Evolutionary conservation across 441 rosid species (phyloP).

Genomic region (Eruca vesicaria): DNA sequence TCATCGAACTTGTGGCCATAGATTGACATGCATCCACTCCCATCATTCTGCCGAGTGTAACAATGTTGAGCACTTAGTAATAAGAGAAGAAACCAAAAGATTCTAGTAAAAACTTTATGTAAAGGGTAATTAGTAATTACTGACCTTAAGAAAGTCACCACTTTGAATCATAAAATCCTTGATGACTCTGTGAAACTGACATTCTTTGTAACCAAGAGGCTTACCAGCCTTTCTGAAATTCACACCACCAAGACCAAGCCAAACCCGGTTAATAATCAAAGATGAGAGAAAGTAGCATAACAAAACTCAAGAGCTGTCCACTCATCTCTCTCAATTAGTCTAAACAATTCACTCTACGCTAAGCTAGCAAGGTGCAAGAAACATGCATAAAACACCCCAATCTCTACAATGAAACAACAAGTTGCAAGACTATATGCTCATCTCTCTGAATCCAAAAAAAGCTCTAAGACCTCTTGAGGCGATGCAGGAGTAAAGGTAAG

Average conservation of each 20-base stretch:
- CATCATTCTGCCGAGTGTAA: conserved; percentile 73
- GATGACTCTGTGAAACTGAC: conserved; percentile 91
- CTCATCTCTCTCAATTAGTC: background rate
- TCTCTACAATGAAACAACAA: background rate
- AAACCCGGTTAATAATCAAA: background rate
- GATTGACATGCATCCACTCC: conserved; percentile 87
- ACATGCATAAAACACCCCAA: background rate
- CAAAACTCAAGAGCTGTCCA: background rate
- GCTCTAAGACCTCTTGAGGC: background rate
- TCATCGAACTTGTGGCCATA: conserved; percentile 89
- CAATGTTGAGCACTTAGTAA: background rate
- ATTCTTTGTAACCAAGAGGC: conserved; percentile 91
- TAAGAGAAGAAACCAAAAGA: conserved; percentile 2
- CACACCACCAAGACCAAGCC: background rate
- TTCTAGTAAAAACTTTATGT: background rate
- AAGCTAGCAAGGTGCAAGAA: background rate
- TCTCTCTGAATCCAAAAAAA: background rate
- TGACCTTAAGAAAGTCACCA: conserved; percentile 90
- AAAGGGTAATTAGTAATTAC: no score
- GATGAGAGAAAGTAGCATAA: conserved; percentile 1
- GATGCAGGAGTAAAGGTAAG: no score
- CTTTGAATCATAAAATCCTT: conserved; percentile 98
- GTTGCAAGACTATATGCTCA: background rate
- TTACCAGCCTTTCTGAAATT: conserved; percentile 77
- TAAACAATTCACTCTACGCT: background rate